These are phyloP conservation scores for Leccinum longicurvipes DNA, from an alignment of 768 basidiomycete species.

Conservation along the genomic window DNA sequence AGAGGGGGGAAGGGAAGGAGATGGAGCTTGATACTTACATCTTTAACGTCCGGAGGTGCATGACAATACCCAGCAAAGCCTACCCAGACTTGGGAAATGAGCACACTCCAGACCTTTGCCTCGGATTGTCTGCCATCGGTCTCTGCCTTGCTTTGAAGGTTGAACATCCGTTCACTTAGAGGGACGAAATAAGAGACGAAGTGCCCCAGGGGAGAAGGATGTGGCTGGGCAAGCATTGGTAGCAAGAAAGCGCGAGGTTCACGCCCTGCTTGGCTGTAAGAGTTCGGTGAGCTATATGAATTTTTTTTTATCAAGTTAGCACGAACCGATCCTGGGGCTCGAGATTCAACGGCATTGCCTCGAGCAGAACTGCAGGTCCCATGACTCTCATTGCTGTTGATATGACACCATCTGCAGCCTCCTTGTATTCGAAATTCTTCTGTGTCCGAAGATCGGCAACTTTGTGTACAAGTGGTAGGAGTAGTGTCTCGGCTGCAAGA, in stretches of 20 bases:
- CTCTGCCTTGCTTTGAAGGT: slow-evolving; percentile 78
- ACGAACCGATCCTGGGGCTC: slow-evolving; percentile 76
- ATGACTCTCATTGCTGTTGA: slow-evolving; percentile 79
- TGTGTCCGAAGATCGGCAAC: slow-evolving; percentile 72
- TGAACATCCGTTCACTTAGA: slow-evolving; percentile 89
- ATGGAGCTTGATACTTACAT: slow-evolving; percentile 40
- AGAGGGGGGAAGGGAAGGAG: background rate
- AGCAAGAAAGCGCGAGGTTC: slow-evolving; percentile 92
- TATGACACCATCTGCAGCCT: slow-evolving; percentile 76
- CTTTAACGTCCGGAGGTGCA: slow-evolving; percentile 67
- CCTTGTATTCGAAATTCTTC: slow-evolving; percentile 88
- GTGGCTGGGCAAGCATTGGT: slow-evolving; percentile 77
- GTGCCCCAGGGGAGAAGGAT: slow-evolving; percentile 78
- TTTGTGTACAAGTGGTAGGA: slow-evolving; percentile 65
- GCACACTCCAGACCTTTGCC: slow-evolving; percentile 92
- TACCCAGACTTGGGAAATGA: slow-evolving; percentile 91
- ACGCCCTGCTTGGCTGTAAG: slow-evolving; percentile 58
- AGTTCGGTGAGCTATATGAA: slow-evolving; percentile 1
- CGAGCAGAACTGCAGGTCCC: slow-evolving; percentile 78
- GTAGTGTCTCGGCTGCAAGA: slow-evolving; percentile 65
- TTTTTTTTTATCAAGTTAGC: background rate
- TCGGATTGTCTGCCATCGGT: slow-evolving; percentile 71
- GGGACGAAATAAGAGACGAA: slow-evolving; percentile 92
- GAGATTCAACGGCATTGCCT: slow-evolving; percentile 78
- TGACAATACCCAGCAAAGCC: slow-evolving; percentile 91